These are phyloP conservation scores for Neurospora cerealis DNA, from an alignment of 495 filamentous ascomycete species.

Conservation along the genomic window DNA sequence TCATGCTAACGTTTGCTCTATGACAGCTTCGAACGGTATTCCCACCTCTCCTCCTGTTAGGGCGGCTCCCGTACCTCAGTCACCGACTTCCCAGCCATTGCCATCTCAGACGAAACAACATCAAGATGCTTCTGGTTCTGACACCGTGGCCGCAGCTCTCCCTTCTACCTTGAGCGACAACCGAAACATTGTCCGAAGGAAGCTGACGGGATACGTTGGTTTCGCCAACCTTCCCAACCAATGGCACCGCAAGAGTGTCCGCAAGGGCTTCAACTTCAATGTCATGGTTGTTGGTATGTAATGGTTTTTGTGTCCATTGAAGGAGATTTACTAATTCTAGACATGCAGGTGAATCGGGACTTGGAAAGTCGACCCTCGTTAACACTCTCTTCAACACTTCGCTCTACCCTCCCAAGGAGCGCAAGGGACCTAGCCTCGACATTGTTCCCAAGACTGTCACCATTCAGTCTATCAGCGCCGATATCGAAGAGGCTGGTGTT, in stretches of 20 bases:
- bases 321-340: conserved; percentile 6
- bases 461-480: conserved; percentile 96
- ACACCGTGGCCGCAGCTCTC: conserved; percentile 64
- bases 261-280: conserved; percentile 99
- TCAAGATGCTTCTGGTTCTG: conserved; percentile 61
- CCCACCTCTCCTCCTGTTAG: conserved; percentile 17
- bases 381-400: conserved; percentile 99
- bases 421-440: conserved; percentile 89
- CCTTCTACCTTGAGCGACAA: conserved; percentile 65
- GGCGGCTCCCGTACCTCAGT: conserved; percentile 22
- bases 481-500: conserved; percentile 98
- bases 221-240: conserved; percentile 99
- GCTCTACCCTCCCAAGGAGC: conserved; percentile 96
- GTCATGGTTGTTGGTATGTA: conserved; percentile 97
- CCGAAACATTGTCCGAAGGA: conserved; percentile 96
- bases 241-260: conserved; percentile 99
- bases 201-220: conserved; percentile 95
- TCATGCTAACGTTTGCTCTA: conserved; percentile 19
- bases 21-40: conserved; percentile 42
- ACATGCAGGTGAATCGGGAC: conserved; percentile 82
- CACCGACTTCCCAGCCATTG: conserved; percentile 45
- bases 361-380: conserved; percentile 97
- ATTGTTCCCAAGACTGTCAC: conserved; percentile 98
- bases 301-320: background rate
- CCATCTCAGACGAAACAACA: conserved; percentile 30